These are phyloP conservation scores for Alternaria consortialis DNA, from an alignment of 2,329 filamentous ascomycete genomes.

Conservation along the genomic window DNA sequence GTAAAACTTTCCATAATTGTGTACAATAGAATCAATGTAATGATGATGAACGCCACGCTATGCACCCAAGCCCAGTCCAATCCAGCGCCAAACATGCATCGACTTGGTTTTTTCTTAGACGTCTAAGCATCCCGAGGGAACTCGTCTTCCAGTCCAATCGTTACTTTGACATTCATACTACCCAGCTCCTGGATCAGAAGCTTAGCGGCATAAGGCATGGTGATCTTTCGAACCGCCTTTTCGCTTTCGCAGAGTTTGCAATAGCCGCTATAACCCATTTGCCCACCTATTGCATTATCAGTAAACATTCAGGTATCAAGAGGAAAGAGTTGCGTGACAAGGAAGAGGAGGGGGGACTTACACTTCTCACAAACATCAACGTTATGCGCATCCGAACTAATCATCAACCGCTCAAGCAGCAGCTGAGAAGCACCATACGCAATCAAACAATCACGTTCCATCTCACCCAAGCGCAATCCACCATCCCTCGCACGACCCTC, in stretches of 20 bases:
- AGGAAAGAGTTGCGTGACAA: not conserved
- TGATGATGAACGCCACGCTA: slow-evolving; percentile 26
- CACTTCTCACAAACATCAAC: slow-evolving; percentile 95
- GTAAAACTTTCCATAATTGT: not conserved
- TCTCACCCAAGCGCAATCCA: slow-evolving; percentile 92
- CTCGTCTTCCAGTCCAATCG: slow-evolving; percentile 90
- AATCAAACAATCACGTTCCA: slow-evolving; percentile 98
- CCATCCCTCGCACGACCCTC: slow-evolving; percentile 94
- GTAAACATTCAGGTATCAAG: not conserved
- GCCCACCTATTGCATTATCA: slow-evolving; percentile 59
- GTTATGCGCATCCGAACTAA: slow-evolving; percentile 86
- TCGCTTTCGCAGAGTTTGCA: slow-evolving; percentile 92
- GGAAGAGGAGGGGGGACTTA: slow-evolving; percentile 15
- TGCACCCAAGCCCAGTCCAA: slow-evolving; percentile 16
- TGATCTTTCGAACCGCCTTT: slow-evolving; percentile 87
- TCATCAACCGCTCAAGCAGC: slow-evolving; percentile 91
- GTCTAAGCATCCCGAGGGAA: slow-evolving; percentile 66
- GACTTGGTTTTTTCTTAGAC: not conserved
- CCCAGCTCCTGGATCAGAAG: slow-evolving; percentile 93
- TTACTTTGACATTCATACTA: slow-evolving; percentile 98
- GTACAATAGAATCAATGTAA: not conserved
- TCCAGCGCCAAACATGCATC: slow-evolving; percentile 8
- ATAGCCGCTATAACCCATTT: slow-evolving; percentile 95
- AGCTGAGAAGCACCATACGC: slow-evolving; percentile 95
- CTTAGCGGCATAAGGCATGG: slow-evolving; percentile 97